Evolutionary conservation across 768 basidiomycete genomes (phyloP), one percentile per base, ranked within the genome.

Genomic region (Lactarius tabidus): DNA sequence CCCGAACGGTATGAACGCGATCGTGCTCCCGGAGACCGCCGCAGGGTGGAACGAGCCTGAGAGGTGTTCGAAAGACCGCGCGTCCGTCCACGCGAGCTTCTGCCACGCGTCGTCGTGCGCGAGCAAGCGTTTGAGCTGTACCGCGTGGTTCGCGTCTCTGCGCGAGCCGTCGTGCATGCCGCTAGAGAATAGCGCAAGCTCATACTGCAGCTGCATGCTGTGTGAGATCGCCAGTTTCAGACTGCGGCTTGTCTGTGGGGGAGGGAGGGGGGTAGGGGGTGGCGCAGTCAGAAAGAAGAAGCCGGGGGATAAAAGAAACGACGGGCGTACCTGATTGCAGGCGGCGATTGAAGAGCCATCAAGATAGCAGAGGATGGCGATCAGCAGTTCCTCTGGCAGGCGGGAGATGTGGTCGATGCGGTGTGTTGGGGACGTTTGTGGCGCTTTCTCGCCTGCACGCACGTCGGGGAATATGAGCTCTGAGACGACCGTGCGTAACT

Each of bases 131-230:
- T 39, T 8, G 1, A 60, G 28, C 26, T 53, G 60, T 14, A 43
- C 23, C 15, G 36, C 28, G 36, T 60, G 51, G 6, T 60, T 18
- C 20, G 36, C 18, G 36, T 60, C 60, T 1, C 17, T 29, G 7
- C 51, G 33, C 9, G 60, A 28, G 36, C 60, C 60, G 28, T 60
- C 51, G 23, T 26, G 60, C 60, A 60, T 60, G 2, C 60, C 60
- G 20, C 17, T 38, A 2, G 29, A 20, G 51, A 51, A 39, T 2
- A 60, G 36, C 2, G 48, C 29, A 28, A 60, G 23, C 2, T 36
- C 18, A 20, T 60, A 53, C 33, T 53, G 60, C 51, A 60, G 9
- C 36, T 28, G 36, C 60, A 60, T 60, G 26, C 60, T 53, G 36
- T 17, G 20, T 1, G 51, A 35, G 17, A 60, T 53, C 5, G 36